Conservation (phyloP, 139 green algal species). For the Penium margaritaceum region DNA sequence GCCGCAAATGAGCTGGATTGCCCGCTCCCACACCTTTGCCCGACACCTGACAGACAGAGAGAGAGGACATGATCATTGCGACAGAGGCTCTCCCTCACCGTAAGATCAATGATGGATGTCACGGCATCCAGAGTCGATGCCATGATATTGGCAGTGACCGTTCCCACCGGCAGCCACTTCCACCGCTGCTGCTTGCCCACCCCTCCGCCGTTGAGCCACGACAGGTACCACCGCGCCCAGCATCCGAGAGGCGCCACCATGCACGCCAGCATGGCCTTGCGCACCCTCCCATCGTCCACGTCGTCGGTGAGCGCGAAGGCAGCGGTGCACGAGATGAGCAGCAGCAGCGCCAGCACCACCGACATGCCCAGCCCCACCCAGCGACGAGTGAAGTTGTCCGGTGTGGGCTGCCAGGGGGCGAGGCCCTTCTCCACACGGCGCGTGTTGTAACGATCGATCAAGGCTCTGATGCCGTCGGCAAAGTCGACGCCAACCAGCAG, state of each 20-base stretch:
- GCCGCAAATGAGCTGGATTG: too few relatives aligned
- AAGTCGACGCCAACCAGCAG: constrained; percentile 35
- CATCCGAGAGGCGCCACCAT: constrained; percentile 15
- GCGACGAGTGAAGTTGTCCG: constrained; percentile 12
- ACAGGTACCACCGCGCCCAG: constrained; percentile 36
- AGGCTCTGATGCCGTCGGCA: neutral
- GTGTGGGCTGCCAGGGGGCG: neutral
- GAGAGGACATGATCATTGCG: too few relatives aligned
- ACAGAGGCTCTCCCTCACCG: too few relatives aligned
- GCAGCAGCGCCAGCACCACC: too few relatives aligned
- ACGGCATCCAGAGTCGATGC: constrained; percentile 22
- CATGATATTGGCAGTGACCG: constrained; percentile 18
- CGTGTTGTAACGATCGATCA: neutral
- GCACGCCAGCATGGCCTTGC: constrained; percentile 3
- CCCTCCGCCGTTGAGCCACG: constrained; percentile 18
- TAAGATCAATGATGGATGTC: too few relatives aligned
- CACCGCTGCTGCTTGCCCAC: neutral
- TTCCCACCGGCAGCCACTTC: constrained; percentile 38
- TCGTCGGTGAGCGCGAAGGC: neutral
- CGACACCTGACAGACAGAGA: too few relatives aligned
- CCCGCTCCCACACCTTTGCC: too few relatives aligned
- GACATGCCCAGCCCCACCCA: too few relatives aligned
- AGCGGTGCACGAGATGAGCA: constrained; percentile 11
- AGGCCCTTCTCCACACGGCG: neutral
- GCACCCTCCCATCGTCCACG: neutral